Evolutionary conservation across 2,329 filamentous ascomycete genomes (phyloP), one percentile per base, ranked within the genome.

Genomic region (Microdochium paspali): DNA sequence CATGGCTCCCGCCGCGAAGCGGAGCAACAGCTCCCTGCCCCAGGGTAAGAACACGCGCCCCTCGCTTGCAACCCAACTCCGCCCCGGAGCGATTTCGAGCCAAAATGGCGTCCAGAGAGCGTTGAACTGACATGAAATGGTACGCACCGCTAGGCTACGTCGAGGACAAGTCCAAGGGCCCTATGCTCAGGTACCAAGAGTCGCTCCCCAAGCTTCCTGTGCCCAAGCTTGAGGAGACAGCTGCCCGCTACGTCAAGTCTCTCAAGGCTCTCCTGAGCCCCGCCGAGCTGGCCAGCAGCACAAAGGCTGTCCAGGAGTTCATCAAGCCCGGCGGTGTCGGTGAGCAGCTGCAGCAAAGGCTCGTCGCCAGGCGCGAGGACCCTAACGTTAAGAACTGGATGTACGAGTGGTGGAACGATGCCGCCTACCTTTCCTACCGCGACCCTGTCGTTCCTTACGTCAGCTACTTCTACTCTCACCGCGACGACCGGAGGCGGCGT

Each of bases 381-480:
- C 84, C 90, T 45, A 84, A 86, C 52, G 71, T 79, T 63, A 89
- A 86, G 72, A 98, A 97, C 71, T 98, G 93, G 93, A 76, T 98
- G 49, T 83, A 85, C 57, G 91, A 98, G 58, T 98, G 93, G 93
- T 98, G 93, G 93, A 97, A 98, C 66, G 82, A 95, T 46, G 81
- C 83, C 4, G 93, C 93, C 49, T 98, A 98, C 70, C 81, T 98
- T 54, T 78, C 72, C 54, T 97, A 97, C 73, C 86, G 91, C 55
- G 93, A 97, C 66, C 93, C 93, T 10, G 88, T 98, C 44, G 87
- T 97, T 18, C 93, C 93, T 51, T 98, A 97, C 64, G 93, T 98
- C 61, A 95, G 89, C 68, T 98, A 98, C 79, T 98, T 98, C 73
- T 98, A 98, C 74, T 96, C 90, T 47, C 91, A 97, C 73, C 82